Evolutionary conservation across 2,329 filamentous ascomycete genomes (phyloP), one percentile per base, ranked within the genome.

Genomic region (Mycosphaerella sp.): DNA sequence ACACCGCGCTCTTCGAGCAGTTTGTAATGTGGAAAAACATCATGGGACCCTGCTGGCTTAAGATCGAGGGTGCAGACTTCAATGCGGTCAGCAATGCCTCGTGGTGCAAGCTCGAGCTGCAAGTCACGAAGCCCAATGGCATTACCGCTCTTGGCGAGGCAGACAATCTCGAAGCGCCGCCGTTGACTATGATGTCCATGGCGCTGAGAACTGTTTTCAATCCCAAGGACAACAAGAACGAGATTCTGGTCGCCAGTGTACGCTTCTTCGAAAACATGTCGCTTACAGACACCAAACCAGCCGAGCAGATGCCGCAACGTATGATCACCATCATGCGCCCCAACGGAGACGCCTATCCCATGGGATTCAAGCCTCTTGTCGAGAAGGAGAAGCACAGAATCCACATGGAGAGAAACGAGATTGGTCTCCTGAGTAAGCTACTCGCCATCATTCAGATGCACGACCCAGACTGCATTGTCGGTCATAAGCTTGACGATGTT

Each of bases 21-120:
- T 98, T 98, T 66, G 93, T 98, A 16, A 78, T 98, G 4, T 96
- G 90, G 87, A 97, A 96, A 73, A 95, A 95, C 66, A 87, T 98
- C 62, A 98, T 96, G 91, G 93, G 93, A 1, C 93, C 93, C 27
- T 97, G 93, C 68, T 98, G 93, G 93, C 79, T 98, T 41, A 90
- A 85, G 66, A 93, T 98, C 49, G 80, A 89, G 59, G 85, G 86
- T 59, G 87, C 87, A 27, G 84, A 96, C 67, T 96, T 95, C 66
- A 79, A 79, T 14, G 77, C 86, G 5, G 78, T 97, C 59, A 91
- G 89, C 69, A 96, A 96, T 62, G 87, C 89, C 9, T 98, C 93
- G 0, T 93, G 94, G 80, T 96, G 93, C 76, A 97, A 96, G 70
- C 81, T 98, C 9, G 93, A 98, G 70, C 83, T 95, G 43, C 79